A percentile compares a stretch with the other conserved stretches of the same genome.
Conservation (phyloP, 2,329 filamentous ascomycete genomes). For the Intubia oerlemansii region DNA sequence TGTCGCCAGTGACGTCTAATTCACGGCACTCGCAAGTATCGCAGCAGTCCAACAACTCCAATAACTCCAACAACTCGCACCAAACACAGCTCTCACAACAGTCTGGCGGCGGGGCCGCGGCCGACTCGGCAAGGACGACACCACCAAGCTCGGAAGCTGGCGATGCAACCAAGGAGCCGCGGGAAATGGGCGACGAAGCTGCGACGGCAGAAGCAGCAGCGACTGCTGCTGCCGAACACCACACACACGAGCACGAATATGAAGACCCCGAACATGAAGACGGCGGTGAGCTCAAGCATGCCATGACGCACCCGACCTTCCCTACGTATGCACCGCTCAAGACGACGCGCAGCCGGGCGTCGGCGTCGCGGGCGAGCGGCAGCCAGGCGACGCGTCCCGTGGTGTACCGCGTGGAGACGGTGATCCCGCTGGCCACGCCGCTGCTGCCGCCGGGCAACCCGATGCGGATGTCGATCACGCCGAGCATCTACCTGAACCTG, state of each 20-base stretch:
- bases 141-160: conserved; percentile 21
- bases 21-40: conserved; percentile 10
- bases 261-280: not conserved
- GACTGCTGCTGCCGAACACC: no score
- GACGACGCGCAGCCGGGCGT: no score
- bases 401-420: conserved; percentile 30
- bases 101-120: conserved; percentile 2
- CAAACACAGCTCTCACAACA: conserved; percentile 7
- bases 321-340: no score
- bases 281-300: conserved; percentile 4
- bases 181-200: no score
- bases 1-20: conserved; percentile 11
- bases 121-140: conserved; percentile 15
- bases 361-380: conserved; percentile 1
- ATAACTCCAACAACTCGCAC: no score
- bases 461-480: conserved; percentile 56
- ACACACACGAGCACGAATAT: no score
- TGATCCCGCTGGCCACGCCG: conserved; percentile 53
- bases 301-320: conserved; percentile 6
- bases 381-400: conserved; percentile 1
- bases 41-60: conserved; percentile 5
- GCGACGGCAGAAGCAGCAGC: no score
- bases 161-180: no score
- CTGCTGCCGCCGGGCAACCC: conserved; percentile 53
- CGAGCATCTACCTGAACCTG: conserved; percentile 55